Conservation (phyloP, 2,329 filamentous ascomycete species). For the Trichoderma endophyticum region DNA sequence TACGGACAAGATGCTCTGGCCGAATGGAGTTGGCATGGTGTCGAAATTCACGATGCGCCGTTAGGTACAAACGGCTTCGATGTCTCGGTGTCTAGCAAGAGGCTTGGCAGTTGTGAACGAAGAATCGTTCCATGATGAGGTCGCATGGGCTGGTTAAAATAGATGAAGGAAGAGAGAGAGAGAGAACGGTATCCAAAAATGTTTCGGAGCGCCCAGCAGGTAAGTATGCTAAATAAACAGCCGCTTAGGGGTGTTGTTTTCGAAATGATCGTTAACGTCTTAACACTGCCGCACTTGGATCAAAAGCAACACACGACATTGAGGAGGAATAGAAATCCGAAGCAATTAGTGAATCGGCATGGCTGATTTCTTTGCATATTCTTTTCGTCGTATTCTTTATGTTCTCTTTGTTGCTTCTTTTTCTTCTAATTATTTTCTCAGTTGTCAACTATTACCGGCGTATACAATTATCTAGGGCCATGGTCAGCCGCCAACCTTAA, state of each 20-base stretch:
- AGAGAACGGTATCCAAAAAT: neutral
- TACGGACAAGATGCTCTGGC: slow-evolving; percentile 28
- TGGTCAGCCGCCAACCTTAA: neutral
- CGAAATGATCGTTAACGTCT: neutral
- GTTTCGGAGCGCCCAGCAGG: neutral
- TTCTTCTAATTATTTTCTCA: neutral
- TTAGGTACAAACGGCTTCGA: neutral
- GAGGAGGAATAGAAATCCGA: neutral
- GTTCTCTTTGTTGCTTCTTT: neutral
- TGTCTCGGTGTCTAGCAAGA: neutral
- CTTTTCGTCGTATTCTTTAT: neutral
- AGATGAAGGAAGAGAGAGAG: neutral
- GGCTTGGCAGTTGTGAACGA: neutral
- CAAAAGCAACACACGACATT: neutral
- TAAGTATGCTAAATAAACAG: neutral
- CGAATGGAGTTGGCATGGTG: slow-evolving; percentile 23
- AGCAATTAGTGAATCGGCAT: neutral
- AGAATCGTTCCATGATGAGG: neutral
- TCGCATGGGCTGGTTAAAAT: neutral
- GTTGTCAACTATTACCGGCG: neutral
- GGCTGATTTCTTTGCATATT: neutral
- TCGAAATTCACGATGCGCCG: neutral
- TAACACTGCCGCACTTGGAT: neutral
- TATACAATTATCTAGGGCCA: neutral
- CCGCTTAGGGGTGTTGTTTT: neutral